Percentiles rank a stretch among this genome's conserved stretches.
Conservation (phyloP, 164 flowering plant genomes). For the Warburgia ugandensis region DNA sequence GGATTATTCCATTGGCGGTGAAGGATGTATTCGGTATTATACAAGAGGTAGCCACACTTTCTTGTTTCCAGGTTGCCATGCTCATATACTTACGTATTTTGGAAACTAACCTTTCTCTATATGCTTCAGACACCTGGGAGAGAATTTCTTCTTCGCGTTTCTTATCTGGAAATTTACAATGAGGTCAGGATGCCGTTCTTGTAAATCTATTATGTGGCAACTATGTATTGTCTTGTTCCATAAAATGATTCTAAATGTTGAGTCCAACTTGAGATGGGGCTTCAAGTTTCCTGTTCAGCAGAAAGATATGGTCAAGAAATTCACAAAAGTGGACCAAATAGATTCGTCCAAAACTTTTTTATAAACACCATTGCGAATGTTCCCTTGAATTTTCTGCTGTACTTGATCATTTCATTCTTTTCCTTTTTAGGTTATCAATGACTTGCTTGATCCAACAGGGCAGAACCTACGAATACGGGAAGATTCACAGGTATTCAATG, state of each 20-base stretch:
- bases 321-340: too few relatives aligned
- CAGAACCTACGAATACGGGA: slow-evolving; percentile 74
- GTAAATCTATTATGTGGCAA: too few relatives aligned
- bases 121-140: slow-evolving; percentile 57
- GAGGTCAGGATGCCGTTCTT: slow-evolving; percentile 43
- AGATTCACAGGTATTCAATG: slow-evolving; percentile 59
- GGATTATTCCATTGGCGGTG: slow-evolving; percentile 74
- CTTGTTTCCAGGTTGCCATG: neutral
- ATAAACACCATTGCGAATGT: too few relatives aligned
- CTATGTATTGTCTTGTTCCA: slow-evolving; percentile 4
- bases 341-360: too few relatives aligned
- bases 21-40: slow-evolving; percentile 80
- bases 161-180: slow-evolving; percentile 81
- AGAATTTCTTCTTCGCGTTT: slow-evolving; percentile 82
- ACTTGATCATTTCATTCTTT: too few relatives aligned
- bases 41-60: slow-evolving; percentile 50
- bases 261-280: too few relatives aligned
- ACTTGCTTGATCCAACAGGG: slow-evolving; percentile 73
- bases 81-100: neutral
- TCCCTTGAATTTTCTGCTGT: too few relatives aligned
- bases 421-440: slow-evolving; percentile 65
- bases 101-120: slow-evolving; percentile 9
- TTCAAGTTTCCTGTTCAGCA: too few relatives aligned
- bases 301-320: too few relatives aligned
- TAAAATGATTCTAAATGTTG: too few relatives aligned